Evolutionary conservation across 2,329 filamentous ascomycete species (phyloP).

Genomic region (Ilyonectria mors-panacis): DNA sequence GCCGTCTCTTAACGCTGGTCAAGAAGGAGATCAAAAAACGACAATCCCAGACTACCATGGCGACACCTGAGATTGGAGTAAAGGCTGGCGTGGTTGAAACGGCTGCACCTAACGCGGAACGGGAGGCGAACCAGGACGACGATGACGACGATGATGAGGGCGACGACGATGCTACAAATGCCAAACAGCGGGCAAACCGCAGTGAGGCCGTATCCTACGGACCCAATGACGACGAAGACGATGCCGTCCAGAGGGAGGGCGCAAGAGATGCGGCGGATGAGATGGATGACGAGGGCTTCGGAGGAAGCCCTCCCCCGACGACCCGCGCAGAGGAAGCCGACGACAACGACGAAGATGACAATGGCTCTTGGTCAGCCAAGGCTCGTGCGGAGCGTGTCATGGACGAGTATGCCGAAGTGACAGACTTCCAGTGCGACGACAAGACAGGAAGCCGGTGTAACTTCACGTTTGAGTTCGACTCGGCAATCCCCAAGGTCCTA

Average conservation of each 20-base stretch:
- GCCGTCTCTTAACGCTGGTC: slow-evolving; percentile 78
- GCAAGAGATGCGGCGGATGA: slow-evolving; percentile 73
- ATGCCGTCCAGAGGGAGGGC: slow-evolving; percentile 77
- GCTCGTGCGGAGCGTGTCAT: slow-evolving; percentile 76
- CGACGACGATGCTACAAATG: slow-evolving; percentile 82
- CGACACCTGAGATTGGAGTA: slow-evolving; percentile 80
- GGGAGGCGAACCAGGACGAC: slow-evolving; percentile 53
- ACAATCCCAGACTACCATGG: slow-evolving; percentile 73
- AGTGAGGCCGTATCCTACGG: slow-evolving; percentile 90
- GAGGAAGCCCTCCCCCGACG: slow-evolving; percentile 62
- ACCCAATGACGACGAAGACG: slow-evolving; percentile 92
- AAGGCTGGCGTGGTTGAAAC: slow-evolving; percentile 69
- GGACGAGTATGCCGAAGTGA: slow-evolving; percentile 75
- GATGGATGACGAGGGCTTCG: slow-evolving; percentile 67
- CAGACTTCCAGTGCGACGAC: slow-evolving; percentile 85
- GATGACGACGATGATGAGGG: slow-evolving; percentile 76
- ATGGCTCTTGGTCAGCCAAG: slow-evolving; percentile 57
- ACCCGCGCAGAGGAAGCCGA: slow-evolving; percentile 54
- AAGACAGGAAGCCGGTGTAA: slow-evolving; percentile 80
- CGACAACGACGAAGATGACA: slow-evolving; percentile 55
- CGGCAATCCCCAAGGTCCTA: slow-evolving; percentile 87
- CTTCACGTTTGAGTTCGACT: slow-evolving; percentile 87
- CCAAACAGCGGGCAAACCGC: slow-evolving; percentile 82
- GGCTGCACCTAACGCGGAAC: slow-evolving; percentile 55
- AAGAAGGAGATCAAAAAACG: slow-evolving; percentile 89